These are phyloP conservation scores for Moelleriella libera DNA, from an alignment of 2,329 filamentous ascomycete genomes.

Conservation along the genomic window DNA sequence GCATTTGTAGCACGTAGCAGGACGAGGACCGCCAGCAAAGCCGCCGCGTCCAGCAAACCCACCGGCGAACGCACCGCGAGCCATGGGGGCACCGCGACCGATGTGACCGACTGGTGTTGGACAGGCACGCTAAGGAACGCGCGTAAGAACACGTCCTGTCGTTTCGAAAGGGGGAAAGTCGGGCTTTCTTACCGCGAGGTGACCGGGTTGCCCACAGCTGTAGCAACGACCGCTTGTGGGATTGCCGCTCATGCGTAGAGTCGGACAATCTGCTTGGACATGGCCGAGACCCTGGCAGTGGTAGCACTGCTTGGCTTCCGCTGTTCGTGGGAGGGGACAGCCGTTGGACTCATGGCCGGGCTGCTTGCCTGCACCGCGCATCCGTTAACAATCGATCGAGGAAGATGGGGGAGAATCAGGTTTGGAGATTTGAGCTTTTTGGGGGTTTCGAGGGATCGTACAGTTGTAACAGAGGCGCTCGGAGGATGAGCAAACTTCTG, in stretches of 20 bases:
- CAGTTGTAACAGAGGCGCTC: constrained; percentile 99
- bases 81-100: constrained; percentile 52
- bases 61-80: constrained; percentile 54
- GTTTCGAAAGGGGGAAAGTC: too few relatives aligned
- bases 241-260: constrained; percentile 76
- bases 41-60: constrained; percentile 58
- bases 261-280: constrained; percentile 97
- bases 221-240: constrained; percentile 84
- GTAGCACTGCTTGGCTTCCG: constrained; percentile 99
- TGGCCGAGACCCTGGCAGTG: constrained; percentile 98
- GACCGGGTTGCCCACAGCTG: constrained; percentile 84
- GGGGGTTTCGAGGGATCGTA: constrained; percentile 30
- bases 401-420: not conserved
- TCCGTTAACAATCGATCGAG: too few relatives aligned
- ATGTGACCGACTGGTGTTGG: constrained; percentile 54
- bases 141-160: not conserved
- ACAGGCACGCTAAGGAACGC: constrained; percentile 54
- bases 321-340: constrained; percentile 91
- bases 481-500: constrained; percentile 91
- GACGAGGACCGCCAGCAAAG: constrained; percentile 54
- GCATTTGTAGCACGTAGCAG: constrained; percentile 62
- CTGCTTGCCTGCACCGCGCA: constrained; percentile 51
- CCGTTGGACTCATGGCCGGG: constrained; percentile 94
- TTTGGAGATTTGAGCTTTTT: not conserved
- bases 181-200: constrained; percentile 59